Conservation (phyloP, 305 asterid species). For the Petunia hybrid region DNA sequence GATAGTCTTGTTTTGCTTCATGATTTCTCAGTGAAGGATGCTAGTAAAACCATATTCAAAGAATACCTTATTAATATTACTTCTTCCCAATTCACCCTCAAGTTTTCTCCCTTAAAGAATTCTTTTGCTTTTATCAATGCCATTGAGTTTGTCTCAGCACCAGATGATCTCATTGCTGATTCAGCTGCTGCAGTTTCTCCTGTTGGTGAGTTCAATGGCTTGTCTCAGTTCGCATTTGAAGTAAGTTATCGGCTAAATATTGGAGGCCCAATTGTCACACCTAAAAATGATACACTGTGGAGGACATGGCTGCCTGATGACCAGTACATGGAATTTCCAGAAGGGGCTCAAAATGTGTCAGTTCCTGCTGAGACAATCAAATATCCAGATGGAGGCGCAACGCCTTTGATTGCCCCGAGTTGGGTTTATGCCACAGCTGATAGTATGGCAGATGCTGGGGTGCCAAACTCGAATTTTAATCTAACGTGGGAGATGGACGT, state of each 20-base stretch:
- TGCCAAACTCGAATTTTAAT: slow-evolving; percentile 70
- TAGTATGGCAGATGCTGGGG: slow-evolving; percentile 76
- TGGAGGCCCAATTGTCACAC: slow-evolving; percentile 76
- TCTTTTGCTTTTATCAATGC: slow-evolving; percentile 87
- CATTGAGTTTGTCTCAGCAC: slow-evolving; percentile 86
- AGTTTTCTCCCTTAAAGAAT: slow-evolving; percentile 73
- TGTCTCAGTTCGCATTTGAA: slow-evolving; percentile 56
- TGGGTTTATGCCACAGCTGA: slow-evolving; percentile 76
- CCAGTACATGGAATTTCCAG: slow-evolving; percentile 56
- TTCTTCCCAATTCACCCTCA: slow-evolving; percentile 66
- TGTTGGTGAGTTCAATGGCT: slow-evolving; percentile 53
- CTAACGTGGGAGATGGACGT: slow-evolving; percentile 80
- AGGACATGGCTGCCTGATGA: slow-evolving; percentile 76
- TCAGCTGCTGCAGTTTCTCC: slow-evolving; percentile 68
- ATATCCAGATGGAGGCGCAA: slow-evolving; percentile 71
- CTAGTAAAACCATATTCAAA: slow-evolving; percentile 49
- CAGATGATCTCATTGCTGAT: slow-evolving; percentile 64
- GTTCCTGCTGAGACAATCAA: slow-evolving; percentile 57
- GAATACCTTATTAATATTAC: slow-evolving; percentile 82
- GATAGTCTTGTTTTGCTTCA: slow-evolving; percentile 69
- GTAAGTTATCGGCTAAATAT: slow-evolving; percentile 69
- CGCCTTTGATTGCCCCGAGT: slow-evolving; percentile 73
- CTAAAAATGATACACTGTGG: slow-evolving; percentile 71
- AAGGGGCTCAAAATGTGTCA: slow-evolving; percentile 61
- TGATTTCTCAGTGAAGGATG: slow-evolving; percentile 69